phyloP scores from a whole-genome alignment of 73 alveolate genomes.

The Chromera velia region DNA sequence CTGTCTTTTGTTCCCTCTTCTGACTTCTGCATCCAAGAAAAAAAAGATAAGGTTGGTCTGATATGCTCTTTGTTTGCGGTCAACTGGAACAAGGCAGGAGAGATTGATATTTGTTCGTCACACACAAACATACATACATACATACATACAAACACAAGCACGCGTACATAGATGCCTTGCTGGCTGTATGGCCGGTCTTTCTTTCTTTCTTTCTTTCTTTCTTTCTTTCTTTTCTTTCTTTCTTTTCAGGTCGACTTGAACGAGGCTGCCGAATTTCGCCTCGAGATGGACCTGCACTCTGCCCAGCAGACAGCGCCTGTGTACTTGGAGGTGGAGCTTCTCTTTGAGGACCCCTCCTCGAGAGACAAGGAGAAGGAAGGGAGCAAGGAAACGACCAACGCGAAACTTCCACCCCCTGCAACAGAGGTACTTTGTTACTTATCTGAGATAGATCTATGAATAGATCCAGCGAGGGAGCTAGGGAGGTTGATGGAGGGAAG shows the following conservation, averaged over 20 bases:
- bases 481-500: too few relatives aligned
- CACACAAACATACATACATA: neutral
- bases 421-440: too few relatives aligned
- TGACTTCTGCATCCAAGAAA: too few relatives aligned
- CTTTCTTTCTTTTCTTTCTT: neutral
- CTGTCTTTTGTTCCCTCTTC: too few relatives aligned
- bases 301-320: neutral
- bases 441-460: too few relatives aligned
- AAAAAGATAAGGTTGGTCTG: too few relatives aligned
- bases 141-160: neutral
- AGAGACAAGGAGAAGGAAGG: neutral
- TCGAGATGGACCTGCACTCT: constrained; percentile 46
- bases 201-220: neutral
- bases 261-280: constrained; percentile 66
- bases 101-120: too few relatives aligned
- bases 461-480: too few relatives aligned
- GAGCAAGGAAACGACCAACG: too few relatives aligned
- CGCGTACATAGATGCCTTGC: neutral
- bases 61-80: too few relatives aligned
- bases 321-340: constrained; percentile 59
- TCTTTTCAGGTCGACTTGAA: constrained; percentile 50
- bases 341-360: constrained; percentile 57
- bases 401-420: too few relatives aligned
- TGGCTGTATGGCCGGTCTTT: neutral
- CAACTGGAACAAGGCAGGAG: too few relatives aligned